Conservation (phyloP, 306 rosid species). For the Trifolium fragiferum region DNA sequence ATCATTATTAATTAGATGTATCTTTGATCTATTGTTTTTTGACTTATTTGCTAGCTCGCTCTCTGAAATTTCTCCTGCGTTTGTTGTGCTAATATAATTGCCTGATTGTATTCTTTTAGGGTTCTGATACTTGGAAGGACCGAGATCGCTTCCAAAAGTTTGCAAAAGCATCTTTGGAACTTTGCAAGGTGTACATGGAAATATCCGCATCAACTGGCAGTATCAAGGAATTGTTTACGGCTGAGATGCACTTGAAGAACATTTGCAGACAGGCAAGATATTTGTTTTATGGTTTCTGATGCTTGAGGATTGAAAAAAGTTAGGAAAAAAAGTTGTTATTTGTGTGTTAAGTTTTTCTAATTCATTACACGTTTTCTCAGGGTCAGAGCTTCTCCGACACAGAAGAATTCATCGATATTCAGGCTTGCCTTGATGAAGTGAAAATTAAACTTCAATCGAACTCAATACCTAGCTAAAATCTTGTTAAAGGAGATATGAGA, state of each 20-base stretch:
- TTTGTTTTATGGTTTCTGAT: slow-evolving; percentile 4
- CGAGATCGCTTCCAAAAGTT: slow-evolving; percentile 68
- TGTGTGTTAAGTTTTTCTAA: slow-evolving; percentile 9
- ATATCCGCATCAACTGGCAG: slow-evolving; percentile 69
- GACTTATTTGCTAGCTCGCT: background rate
- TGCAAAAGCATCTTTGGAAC: slow-evolving; percentile 85
- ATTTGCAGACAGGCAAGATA: slow-evolving; percentile 76
- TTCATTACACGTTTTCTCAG: slow-evolving; percentile 48
- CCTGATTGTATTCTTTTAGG: slow-evolving; percentile 53
- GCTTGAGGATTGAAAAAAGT: slow-evolving; percentile 11
- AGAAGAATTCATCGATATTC: slow-evolving; percentile 66
- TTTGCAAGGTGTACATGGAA: slow-evolving; percentile 80
- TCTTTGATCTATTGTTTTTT: slow-evolving; percentile 26
- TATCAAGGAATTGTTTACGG: slow-evolving; percentile 63
- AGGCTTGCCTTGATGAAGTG: slow-evolving; percentile 67
- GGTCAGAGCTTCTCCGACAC: slow-evolving; percentile 64
- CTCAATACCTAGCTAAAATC: slow-evolving; percentile 40
- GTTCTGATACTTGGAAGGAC: slow-evolving; percentile 88
- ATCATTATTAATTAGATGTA: slow-evolving; percentile 8
- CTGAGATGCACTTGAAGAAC: slow-evolving; percentile 92
- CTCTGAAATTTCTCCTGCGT: slow-evolving; percentile 12
- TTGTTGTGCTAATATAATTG: slow-evolving; percentile 10
- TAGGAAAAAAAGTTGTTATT: background rate
- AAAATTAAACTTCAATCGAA: slow-evolving; percentile 52
- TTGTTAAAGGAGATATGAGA: slow-evolving; percentile 16